Evolutionary conservation across 164 flowering plant genomes (phyloP), one percentile per base, ranked within the genome.

Genomic region (Stephania japonica): DNA sequence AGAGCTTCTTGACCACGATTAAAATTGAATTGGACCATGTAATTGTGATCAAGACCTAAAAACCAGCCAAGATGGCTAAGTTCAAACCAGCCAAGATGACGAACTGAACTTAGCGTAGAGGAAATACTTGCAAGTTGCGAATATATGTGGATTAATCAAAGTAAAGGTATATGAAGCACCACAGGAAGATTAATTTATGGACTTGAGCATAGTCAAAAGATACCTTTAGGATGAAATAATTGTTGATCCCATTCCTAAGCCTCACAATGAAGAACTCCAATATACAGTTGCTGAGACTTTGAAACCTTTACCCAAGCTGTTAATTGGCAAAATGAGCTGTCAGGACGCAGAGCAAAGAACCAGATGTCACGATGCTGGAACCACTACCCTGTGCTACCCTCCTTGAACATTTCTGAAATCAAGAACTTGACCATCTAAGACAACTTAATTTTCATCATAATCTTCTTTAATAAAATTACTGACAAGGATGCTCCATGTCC

Each of bases 401-500:
- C 19, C 61, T 53, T 44, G 50, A 50, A 13, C 61, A 53, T 16
- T 53, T 53, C 61, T 16, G 61, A 4, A 53, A 53, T 16, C 2
- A 53, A 44, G 1, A 53, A 5, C 18, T 53, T 19, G 18, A 53
- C 61, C 18, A 19, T 53, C 18, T 53, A 1, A 19, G 1, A n/a
- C 4, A 18, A 88, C 62, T 41, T 49, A 21, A 49, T 16, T 49
- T 73, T 65, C 47, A 19, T 65, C 69, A 9, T 87, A 87, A 53
- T 43, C 75, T 25, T 74, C 71, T 61, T 68, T 76, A 65, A 78
- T 69, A 67, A 71, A 67, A 76, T 73, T 76, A 32, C 43, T 69
- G 26, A 91, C 83, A 74, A 94, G 70, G 64, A 89, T 80, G 67
- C 76, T 63, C 98, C 98, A 94, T 49, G 97, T 94, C 2, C 72